Percentiles rank a stretch among this genome's conserved stretches.
Conservation (phyloP, 2,329 filamentous ascomycete species). For the Arachnomyces sp. region DNA sequence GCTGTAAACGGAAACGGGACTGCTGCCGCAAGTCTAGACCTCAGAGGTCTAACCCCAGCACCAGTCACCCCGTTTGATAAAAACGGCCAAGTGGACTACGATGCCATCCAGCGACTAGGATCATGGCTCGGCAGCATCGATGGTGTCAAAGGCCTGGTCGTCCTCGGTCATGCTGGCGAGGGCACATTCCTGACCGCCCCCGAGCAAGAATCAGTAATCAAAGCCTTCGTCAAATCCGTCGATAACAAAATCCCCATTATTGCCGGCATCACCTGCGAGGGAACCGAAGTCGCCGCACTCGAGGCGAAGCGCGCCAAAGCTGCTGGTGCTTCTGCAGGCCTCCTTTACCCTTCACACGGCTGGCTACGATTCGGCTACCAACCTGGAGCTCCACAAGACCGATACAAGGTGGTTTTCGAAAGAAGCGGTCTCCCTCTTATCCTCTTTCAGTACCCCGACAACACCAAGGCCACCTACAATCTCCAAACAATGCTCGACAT, state of each 20-base stretch:
- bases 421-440: conserved; percentile 43
- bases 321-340: conserved; percentile 43
- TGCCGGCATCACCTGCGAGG: conserved; percentile 46
- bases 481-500: conserved; percentile 47
- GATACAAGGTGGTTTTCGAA: conserved; percentile 45
- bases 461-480: conserved; percentile 46
- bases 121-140: conserved; percentile 46
- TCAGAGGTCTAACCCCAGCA: conserved; percentile 43
- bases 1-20: too few relatives aligned
- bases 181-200: conserved; percentile 46
- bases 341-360: conserved; percentile 46
- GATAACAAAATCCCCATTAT: conserved; percentile 45
- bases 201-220: conserved; percentile 44
- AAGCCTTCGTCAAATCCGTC: conserved; percentile 45
- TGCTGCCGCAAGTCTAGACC: conserved; percentile 28
- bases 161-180: conserved; percentile 48
- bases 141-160: conserved; percentile 46
- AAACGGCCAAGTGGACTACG: conserved; percentile 43
- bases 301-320: conserved; percentile 45
- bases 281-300: conserved; percentile 44
- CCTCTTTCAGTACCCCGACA: conserved; percentile 48
- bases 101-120: conserved; percentile 45
- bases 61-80: conserved; percentile 46
- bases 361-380: conserved; percentile 51
- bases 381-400: conserved; percentile 44